Base-by-base conservation (phyloP, 2,329 filamentous ascomycete genomes). In the Cyphellophora europaea region DNA sequence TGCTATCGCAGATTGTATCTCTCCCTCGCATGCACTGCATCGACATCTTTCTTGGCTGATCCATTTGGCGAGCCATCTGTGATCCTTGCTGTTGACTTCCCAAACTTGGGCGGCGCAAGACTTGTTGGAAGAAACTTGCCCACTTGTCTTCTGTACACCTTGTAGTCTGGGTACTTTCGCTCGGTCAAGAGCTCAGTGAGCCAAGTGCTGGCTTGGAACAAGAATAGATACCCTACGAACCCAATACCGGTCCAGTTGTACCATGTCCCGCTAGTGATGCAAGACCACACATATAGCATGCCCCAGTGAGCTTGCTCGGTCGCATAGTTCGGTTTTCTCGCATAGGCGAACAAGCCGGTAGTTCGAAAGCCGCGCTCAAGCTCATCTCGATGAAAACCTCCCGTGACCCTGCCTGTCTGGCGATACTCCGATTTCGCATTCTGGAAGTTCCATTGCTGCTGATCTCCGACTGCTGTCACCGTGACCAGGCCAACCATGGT, bases 231-330 rank as follows among this genome's bases (percentile, higher is more conserved):
- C 30, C 68, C 66, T 4, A 79, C 52, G 0, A 79, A 71, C 6
- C 89, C 91, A 6, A 74, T 55, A 32, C 74, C 75, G 1, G 82
- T 78, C 85, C 88, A 98, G 59, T 82, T 89, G 55, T 79, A 79
- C 27, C 79, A 66, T 2, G 69, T 76, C 36, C 77, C 72, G 19
- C 79, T 83, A 36, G 78, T 72, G 54, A 76, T 81, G 58, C 82
- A 89, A 47, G 74, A 77, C 91, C 89, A 98, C 52, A 85, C 74
- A 58, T 96, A 96, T 34, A 96, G 61, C 6, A 77, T 65, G 35
- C 93, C 69, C 91, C 91, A 98, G 50, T 96, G 77, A 18, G 77
- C 68, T 62, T 96, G 91, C 61, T 98, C 91, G 4, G 84, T 85
- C 4, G 83, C 77, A 53, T 96, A 98, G 59, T 98, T 98, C 31